Base-by-base conservation (phyloP, 148 eudicot species). In the Pouteria glomerata region DNA sequence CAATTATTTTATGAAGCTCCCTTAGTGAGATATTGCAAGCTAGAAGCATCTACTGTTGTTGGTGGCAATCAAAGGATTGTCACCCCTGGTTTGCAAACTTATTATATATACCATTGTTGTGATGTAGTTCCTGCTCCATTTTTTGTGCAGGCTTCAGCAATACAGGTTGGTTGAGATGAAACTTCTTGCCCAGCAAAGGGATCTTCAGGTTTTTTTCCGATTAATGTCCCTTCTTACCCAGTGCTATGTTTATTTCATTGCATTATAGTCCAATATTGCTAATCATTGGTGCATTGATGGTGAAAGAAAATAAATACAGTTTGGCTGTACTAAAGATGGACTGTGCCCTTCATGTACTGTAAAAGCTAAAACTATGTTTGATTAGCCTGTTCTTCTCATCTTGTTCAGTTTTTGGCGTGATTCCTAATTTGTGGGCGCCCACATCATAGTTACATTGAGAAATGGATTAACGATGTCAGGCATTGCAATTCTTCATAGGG, bases 131-230 rank as follows among this genome's bases (percentile, higher is more conserved):
- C 13, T 53, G n/a, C 56, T 58, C 15, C 44, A 35, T 35, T 30
- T 15, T 62, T 5, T 39, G 13, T 72, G 41, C 86, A 90, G 97
- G 80, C 89, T 93, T 82, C 98, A 93, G 71, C 93, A 87, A 74
- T 91, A 91, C 80, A 87, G 82, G 71, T 35, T 87, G 79, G 90
- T 79, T 66, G 94, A 91, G 80, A 91, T 91, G 91, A 89, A 85
- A 77, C 97, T 89, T 76, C 93, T 91, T 62, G 97, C 97, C 1
- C 94, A 89, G 26, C 94, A 91, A 74, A 87, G 93, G 79, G 97
- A 93, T 55, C 97, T 93, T 75, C 98, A 89, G 97, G 97, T 90
- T 64, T 58, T 21, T 72, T 59, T 53, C 26, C 21, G 27, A 6
- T 39, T 52, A n/a, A 14, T 8, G 8, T 55, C 18, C 44, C 35